Evolutionary conservation across 2,329 filamentous ascomycete species (phyloP).

Genomic region (Claviceps cyperi): DNA sequence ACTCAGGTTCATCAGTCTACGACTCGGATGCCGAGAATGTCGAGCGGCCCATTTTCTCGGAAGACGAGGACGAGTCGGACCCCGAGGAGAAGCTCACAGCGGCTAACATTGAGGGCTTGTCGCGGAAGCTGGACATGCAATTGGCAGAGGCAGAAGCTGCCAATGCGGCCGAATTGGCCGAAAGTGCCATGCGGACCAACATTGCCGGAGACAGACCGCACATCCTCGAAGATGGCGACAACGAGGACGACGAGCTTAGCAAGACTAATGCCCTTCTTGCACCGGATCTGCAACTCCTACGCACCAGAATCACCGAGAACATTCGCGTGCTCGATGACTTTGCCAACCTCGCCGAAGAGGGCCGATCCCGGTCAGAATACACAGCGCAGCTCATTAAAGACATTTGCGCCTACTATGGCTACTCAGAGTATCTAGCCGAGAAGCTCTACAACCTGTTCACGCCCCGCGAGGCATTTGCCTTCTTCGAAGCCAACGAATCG

Average conservation of each 20-base stretch:
- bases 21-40: constrained; percentile 53
- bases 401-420: constrained; percentile 92
- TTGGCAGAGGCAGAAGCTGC: constrained; percentile 66
- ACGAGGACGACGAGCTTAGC: constrained; percentile 40
- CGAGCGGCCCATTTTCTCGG: constrained; percentile 67
- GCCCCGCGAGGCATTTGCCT: constrained; percentile 86
- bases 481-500: constrained; percentile 98
- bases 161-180: constrained; percentile 72
- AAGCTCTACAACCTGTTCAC: constrained; percentile 91
- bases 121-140: constrained; percentile 68
- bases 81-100: constrained; percentile 83
- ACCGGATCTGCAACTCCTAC: constrained; percentile 78
- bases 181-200: constrained; percentile 82
- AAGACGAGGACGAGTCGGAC: constrained; percentile 82
- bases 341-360: constrained; percentile 62
- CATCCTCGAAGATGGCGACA: constrained; percentile 48
- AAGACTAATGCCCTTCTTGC: constrained; percentile 54
- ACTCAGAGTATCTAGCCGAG: constrained; percentile 85
- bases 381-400: constrained; percentile 76
- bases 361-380: constrained; percentile 76
- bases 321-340: constrained; percentile 87
- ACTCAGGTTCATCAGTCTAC: constrained; percentile 43
- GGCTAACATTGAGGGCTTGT: constrained; percentile 88
- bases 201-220: constrained; percentile 64
- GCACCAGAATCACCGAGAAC: constrained; percentile 82